These are phyloP conservation scores for Didymella pinodella DNA, from an alignment of 2,329 filamentous ascomycete genomes.

Conservation along the genomic window DNA sequence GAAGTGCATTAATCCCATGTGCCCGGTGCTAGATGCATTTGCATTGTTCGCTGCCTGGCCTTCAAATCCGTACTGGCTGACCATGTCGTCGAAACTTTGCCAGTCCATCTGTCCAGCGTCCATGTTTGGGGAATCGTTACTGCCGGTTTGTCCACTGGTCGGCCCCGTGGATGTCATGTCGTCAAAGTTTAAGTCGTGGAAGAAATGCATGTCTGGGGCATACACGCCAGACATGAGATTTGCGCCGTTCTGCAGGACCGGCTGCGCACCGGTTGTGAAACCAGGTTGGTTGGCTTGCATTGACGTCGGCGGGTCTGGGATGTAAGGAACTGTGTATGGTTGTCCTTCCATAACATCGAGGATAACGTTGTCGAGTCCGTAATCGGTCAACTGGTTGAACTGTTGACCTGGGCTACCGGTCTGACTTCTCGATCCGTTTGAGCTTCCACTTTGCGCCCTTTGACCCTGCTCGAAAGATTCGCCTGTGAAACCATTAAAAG, in stretches of 20 bases:
- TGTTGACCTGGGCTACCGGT: conserved; percentile 22
- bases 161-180: conserved; percentile 30
- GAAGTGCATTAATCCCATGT: conserved; percentile 19
- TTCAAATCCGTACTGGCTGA: conserved; percentile 57
- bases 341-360: conserved; percentile 39
- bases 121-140: conserved; percentile 37
- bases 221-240: conserved; percentile 6
- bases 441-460: not conserved
- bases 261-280: conserved; percentile 8
- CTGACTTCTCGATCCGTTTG: not conserved
- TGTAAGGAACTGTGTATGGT: not conserved
- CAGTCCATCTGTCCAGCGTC: conserved; percentile 56
- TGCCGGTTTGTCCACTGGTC: conserved; percentile 11
- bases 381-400: conserved; percentile 33
- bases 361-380: conserved; percentile 41
- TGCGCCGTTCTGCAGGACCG: conserved; percentile 3
- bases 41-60: conserved; percentile 23
- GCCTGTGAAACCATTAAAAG: not conserved
- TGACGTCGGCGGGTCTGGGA: not conserved
- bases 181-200: conserved; percentile 6
- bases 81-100: conserved; percentile 59
- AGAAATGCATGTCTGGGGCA: conserved; percentile 8
- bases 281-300: conserved; percentile 9
- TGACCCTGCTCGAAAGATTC: conserved; percentile 1
- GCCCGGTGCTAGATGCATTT: conserved; percentile 6